Conservation (phyloP, 2,329 filamentous ascomycete species). For the Fusarium fujikuroi region DNA sequence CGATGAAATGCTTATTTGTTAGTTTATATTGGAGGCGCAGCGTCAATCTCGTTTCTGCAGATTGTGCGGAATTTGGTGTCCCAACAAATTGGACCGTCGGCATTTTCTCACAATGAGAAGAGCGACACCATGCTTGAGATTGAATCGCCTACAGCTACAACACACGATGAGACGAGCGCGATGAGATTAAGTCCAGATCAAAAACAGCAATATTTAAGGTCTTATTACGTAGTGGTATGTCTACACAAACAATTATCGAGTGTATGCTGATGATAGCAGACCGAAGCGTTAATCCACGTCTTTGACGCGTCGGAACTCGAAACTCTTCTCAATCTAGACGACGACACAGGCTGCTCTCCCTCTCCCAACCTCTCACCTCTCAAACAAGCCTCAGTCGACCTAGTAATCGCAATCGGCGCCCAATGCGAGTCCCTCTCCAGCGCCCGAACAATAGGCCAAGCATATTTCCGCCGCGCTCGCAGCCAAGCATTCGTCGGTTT, state of each 20-base stretch:
- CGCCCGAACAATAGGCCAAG: slow-evolving; percentile 40
- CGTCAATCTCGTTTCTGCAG: slow-evolving; percentile 66
- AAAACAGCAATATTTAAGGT: slow-evolving; percentile 21
- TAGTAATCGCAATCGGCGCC: slow-evolving; percentile 42
- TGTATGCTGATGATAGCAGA: slow-evolving; percentile 31
- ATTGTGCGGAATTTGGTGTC: slow-evolving; percentile 42
- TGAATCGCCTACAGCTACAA: slow-evolving; percentile 28
- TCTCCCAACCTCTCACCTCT: not conserved
- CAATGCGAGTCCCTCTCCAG: slow-evolving; percentile 37
- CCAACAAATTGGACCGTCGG: slow-evolving; percentile 42
- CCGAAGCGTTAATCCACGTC: slow-evolving; percentile 49
- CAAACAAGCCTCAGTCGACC: slow-evolving; percentile 22
- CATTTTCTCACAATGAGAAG: slow-evolving; percentile 44
- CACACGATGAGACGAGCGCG: not conserved
- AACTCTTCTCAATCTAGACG: slow-evolving; percentile 23
- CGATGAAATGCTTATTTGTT: not conserved
- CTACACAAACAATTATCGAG: accelerated
- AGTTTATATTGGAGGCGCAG: slow-evolving; percentile 63
- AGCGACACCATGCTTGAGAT: slow-evolving; percentile 45
- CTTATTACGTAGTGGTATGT: slow-evolving; percentile 37
- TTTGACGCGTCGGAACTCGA: slow-evolving; percentile 47
- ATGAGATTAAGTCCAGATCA: not conserved
- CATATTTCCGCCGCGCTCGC: slow-evolving; percentile 58
- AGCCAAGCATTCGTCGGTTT: slow-evolving; percentile 36
- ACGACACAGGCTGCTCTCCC: not conserved